phyloP scores from a whole-genome alignment of 148 eudicot species.

The Tetragonia tetragonoides region DNA sequence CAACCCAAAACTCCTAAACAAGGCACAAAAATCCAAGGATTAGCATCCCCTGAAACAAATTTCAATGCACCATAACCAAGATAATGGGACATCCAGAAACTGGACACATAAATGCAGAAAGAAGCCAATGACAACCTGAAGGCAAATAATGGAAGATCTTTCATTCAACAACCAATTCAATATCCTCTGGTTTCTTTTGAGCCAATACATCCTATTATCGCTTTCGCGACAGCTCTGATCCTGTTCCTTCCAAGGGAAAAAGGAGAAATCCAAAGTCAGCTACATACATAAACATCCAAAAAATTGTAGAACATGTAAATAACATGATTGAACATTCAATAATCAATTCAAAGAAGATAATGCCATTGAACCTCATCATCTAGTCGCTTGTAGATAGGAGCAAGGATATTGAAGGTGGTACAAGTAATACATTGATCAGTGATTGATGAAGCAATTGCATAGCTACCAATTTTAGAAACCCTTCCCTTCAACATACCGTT shows the following conservation, averaged over 20 bases:
- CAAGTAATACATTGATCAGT: slow-evolving; percentile 76
- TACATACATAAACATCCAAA: not conserved
- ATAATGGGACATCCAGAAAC: not conserved
- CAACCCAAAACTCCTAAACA: slow-evolving; percentile 97
- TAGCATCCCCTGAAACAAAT: slow-evolving; percentile 9
- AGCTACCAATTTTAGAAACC: slow-evolving; percentile 57
- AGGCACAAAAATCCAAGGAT: slow-evolving; percentile 16
- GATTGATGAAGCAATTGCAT: slow-evolving; percentile 62
- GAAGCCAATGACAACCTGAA: slow-evolving; percentile 57
- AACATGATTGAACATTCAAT: slow-evolving; percentile 10
- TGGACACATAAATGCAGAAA: slow-evolving; percentile 12
- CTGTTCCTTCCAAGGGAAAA: slow-evolving; percentile 42
- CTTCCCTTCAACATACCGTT: slow-evolving; percentile 43
- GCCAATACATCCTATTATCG: slow-evolving; percentile 69
- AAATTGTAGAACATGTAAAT: not conserved
- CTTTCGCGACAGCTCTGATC: slow-evolving; percentile 81
- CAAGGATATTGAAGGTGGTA: slow-evolving; percentile 95
- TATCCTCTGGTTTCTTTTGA: slow-evolving; percentile 74
- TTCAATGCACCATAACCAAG: not conserved
- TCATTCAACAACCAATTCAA: slow-evolving; percentile 89
- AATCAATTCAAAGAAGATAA: not conserved
- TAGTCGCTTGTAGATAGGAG: slow-evolving; percentile 91
- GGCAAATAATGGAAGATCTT: slow-evolving; percentile 93
- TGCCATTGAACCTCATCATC: slow-evolving; percentile 48
- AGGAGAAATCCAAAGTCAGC: slow-evolving; percentile 13